These are phyloP conservation scores for Adiantum capillusveneris DNA, from an alignment of 75 land plant species.

Conservation along the genomic window DNA sequence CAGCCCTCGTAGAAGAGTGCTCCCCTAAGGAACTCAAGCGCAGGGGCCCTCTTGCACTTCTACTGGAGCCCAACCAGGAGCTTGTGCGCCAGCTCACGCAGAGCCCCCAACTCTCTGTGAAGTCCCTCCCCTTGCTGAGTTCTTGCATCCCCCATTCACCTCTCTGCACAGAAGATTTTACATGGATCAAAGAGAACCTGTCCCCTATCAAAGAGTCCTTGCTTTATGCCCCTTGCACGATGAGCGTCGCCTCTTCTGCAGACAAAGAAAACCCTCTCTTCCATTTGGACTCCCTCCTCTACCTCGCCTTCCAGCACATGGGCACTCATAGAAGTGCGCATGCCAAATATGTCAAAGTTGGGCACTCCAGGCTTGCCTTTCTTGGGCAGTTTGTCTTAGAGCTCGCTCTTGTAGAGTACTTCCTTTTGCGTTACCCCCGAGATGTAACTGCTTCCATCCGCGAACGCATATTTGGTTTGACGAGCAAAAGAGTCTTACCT, in stretches of 20 bases:
- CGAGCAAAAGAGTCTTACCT: slow-evolving; percentile 63
- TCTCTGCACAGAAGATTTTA: slow-evolving; percentile 47
- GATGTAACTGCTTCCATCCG: slow-evolving; percentile 71
- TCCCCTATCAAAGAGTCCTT: slow-evolving; percentile 74
- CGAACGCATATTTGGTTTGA: slow-evolving; percentile 75
- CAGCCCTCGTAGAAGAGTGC: too few species aligned
- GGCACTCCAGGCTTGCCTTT: slow-evolving; percentile 76
- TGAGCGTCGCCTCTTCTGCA: background rate
- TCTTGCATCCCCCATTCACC: slow-evolving; percentile 68
- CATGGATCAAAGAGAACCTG: slow-evolving; percentile 87
- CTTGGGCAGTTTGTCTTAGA: slow-evolving; percentile 77
- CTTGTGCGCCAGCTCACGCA: slow-evolving; percentile 58
- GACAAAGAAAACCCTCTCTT: slow-evolving; percentile 56
- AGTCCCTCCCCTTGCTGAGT: slow-evolving; percentile 67
- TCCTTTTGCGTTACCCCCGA: slow-evolving; percentile 82
- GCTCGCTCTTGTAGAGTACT: slow-evolving; percentile 63
- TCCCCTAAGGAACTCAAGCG: too few species aligned
- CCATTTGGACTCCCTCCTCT: slow-evolving; percentile 73
- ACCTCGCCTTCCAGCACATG: slow-evolving; percentile 83
- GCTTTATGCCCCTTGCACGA: too few species aligned
- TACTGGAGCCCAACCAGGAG: slow-evolving; percentile 2
- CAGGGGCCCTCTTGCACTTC: slow-evolving; percentile 69
- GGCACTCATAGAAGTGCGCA: slow-evolving; percentile 37
- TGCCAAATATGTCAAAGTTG: slow-evolving; percentile 49
- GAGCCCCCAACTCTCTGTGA: slow-evolving; percentile 72